Percentiles rank a stretch among this genome's conserved stretches.
Evolutionary conservation across 352 stramenopile species (phyloP).

Genomic region (Pythium pectinolyticum): DNA sequence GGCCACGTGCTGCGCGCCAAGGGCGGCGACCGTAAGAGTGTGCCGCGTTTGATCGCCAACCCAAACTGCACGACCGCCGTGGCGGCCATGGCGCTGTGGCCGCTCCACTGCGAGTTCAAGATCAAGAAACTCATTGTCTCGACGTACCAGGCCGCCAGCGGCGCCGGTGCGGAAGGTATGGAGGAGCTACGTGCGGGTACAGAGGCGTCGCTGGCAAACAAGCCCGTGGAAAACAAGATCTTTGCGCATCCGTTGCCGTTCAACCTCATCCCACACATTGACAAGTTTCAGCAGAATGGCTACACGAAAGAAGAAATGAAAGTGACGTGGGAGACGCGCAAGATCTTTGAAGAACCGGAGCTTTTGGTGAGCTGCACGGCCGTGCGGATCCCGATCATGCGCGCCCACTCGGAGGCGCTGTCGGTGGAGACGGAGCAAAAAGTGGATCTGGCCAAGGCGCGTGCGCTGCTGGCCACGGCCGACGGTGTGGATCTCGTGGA

Average conservation of each 20-base stretch:
- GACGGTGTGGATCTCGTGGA: slow-evolving; percentile 96
- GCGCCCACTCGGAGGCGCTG: slow-evolving; percentile 96
- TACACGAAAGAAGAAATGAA: slow-evolving; percentile 99
- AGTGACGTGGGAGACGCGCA: slow-evolving; percentile 97
- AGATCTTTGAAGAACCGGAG: slow-evolving; percentile 94
- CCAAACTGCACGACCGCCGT: slow-evolving; percentile 99
- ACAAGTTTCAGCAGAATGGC: slow-evolving; percentile 98
- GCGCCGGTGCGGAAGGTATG: slow-evolving; percentile 92
- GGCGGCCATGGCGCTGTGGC: slow-evolving; percentile 96
- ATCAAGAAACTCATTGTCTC: slow-evolving; percentile 96
- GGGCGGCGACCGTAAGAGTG: slow-evolving; percentile 29
- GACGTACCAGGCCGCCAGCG: slow-evolving; percentile 94
- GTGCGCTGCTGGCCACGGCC: slow-evolving; percentile 78
- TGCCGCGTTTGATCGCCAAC: slow-evolving; percentile 96
- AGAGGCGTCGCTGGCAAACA: slow-evolving; percentile 70
- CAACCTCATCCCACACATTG: slow-evolving; percentile 99
- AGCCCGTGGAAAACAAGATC: slow-evolving; percentile 86
- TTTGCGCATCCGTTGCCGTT: slow-evolving; percentile 98
- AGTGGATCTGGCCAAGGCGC: slow-evolving; percentile 84
- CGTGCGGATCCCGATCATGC: slow-evolving; percentile 96
- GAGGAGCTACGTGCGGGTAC: slow-evolving; percentile 93
- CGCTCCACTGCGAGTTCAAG: slow-evolving; percentile 95
- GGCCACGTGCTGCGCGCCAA: slow-evolving; percentile 76
- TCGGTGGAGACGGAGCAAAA: slow-evolving; percentile 93
- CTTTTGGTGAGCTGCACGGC: slow-evolving; percentile 92